Evolutionary conservation across 1,139 yeast genomes (phyloP).

Genomic region (Cylindricascospora bacillispora): DNA sequence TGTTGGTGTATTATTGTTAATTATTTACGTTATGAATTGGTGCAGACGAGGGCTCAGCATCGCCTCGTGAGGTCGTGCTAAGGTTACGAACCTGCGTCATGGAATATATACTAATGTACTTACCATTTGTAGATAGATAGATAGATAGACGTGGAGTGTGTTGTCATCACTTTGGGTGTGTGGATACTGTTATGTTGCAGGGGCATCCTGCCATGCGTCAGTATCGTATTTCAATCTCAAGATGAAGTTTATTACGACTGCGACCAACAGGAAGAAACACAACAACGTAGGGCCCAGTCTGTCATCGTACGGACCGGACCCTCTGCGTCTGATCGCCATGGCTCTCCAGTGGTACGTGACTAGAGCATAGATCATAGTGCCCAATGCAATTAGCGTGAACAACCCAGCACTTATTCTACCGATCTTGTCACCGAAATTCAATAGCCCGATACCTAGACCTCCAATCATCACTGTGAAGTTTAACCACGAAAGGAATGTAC

Average conservation of each 20-base stretch:
- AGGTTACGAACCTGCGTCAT: too few species aligned
- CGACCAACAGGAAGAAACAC: conserved; percentile 81
- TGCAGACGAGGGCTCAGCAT: too few species aligned
- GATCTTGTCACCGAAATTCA: conserved; percentile 88
- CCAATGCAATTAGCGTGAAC: conserved; percentile 91
- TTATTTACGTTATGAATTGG: too few species aligned
- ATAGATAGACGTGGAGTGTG: too few species aligned
- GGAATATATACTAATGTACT: too few species aligned
- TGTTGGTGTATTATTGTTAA: too few species aligned
- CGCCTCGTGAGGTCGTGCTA: too few species aligned
- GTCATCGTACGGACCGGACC: conserved; percentile 96
- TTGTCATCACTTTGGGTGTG: too few species aligned
- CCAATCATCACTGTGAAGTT: conserved; percentile 96
- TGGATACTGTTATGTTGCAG: too few species aligned
- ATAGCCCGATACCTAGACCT: conserved; percentile 87
- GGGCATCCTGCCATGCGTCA: too few species aligned
- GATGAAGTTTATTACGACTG: conserved; percentile 83
- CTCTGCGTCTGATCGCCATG: conserved; percentile 92
- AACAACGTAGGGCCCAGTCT: conserved; percentile 98
- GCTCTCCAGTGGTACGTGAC: conserved; percentile 99
- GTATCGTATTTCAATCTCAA: conserved; percentile 55
- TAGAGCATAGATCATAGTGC: conserved; percentile 91
- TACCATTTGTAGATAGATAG: too few species aligned
- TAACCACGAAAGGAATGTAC: conserved; percentile 96
- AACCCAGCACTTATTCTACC: conserved; percentile 91